Evolutionary conservation across 495 filamentous ascomycete species (phyloP), one percentile per base, ranked within the genome.

Genomic region (Lindgomyces ingoldianus): DNA sequence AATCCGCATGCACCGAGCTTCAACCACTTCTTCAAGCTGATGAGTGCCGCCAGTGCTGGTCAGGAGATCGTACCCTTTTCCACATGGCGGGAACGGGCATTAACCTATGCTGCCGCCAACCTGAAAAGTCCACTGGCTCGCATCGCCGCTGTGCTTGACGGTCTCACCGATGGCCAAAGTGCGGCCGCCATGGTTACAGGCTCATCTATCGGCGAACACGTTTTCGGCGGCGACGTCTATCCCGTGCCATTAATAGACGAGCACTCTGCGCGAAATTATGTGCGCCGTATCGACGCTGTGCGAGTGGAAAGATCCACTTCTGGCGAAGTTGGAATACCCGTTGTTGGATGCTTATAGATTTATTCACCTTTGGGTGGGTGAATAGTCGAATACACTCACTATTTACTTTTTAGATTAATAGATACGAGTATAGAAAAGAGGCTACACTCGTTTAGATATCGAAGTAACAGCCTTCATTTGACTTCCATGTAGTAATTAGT

Each of bases 101-200:
- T 73, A 16, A 64, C 48, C 10, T 70, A 73, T 57, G 71, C 62
- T n/a, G 57, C 58, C 18, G 60, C 49, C 0, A 57, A 72, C 57
- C 68, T 59, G 24, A 65, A 44, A 22, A 68, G 68, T 49, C 44
- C 65, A n/a, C 24, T 74, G 25, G 72, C 72, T 14, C 72, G 69
- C 44, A 74, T 74, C 42, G 48, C 71, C 24, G 50, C 72, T 11
- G 41, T 73, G 14, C 16, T 74, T 27, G 72, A 74, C 33, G 42
- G 65, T 36, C 56, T 60, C 48, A 70, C 61, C 16, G 71, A 73
- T 16, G 63, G n/a, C n/a, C n/a, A 71, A 33, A 74, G 30, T 19
- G 71, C 71, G n/a, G 62, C 47, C 21, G 61, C 16, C 0, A 57
- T 74, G 69, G 21, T 74, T 21, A 70, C 49, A 50, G 72, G 69